Evolutionary conservation across 164 flowering plant species (phyloP).

Genomic region (Vitis riparia): DNA sequence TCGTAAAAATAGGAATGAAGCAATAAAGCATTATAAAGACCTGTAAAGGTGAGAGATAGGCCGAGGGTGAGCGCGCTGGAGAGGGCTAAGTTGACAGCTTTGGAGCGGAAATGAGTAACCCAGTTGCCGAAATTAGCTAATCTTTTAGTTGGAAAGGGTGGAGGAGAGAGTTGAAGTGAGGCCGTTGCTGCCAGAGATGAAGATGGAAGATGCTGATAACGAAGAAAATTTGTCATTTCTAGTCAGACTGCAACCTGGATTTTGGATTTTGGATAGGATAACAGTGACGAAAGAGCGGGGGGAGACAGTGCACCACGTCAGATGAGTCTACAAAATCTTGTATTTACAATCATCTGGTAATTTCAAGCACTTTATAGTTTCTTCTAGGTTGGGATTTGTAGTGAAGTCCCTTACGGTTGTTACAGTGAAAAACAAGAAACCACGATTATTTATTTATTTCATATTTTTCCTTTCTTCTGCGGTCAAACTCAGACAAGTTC

Average conservation of each 20-base stretch:
- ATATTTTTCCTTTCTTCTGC: no score
- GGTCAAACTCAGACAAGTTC: no score
- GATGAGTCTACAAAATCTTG: background rate
- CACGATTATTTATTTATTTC: no score
- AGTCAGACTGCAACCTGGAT: background rate
- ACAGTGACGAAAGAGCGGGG: no score
- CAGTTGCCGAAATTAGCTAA: conserved; percentile 27
- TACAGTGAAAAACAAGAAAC: no score
- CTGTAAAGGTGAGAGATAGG: conserved; percentile 37
- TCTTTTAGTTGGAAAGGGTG: conserved; percentile 3
- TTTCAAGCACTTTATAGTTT: no score
- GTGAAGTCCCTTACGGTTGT: no score
- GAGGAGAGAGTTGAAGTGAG: conserved; percentile 5
- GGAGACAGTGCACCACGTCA: background rate
- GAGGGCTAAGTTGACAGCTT: conserved; percentile 53
- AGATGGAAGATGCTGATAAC: conserved; percentile 7
- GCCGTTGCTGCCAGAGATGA: background rate
- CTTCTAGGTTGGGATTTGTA: no score
- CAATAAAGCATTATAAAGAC: no score
- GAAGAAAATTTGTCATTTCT: conserved; percentile 18
- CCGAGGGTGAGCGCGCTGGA: conserved; percentile 67
- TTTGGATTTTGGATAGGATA: conserved; percentile 1
- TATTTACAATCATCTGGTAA: no score
- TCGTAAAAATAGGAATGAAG: no score
- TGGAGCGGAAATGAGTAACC: conserved; percentile 40